phyloP scores from a whole-genome alignment of 208 protist species.

The Leishmania gerbilli region DNA sequence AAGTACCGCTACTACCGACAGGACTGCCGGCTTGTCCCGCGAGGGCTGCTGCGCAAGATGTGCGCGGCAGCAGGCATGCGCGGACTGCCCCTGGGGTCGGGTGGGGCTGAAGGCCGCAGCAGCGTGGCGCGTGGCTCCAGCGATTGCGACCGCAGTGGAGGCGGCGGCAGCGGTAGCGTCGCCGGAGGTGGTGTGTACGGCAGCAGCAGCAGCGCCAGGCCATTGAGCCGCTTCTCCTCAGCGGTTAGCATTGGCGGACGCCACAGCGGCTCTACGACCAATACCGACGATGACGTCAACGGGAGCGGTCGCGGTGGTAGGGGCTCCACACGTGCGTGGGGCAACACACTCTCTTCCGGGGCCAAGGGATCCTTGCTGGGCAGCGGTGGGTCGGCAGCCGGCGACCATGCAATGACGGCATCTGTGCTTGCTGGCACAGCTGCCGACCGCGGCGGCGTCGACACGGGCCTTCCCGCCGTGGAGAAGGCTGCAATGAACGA shows the following conservation, averaged over 20 bases:
- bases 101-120: not conserved
- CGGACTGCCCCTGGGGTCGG: not conserved
- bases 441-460: not conserved
- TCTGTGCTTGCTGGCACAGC: not conserved
- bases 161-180: conserved; percentile 2
- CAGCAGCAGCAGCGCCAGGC: not conserved
- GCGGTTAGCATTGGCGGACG: not conserved
- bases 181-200: not conserved
- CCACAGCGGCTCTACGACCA: conserved; percentile 5
- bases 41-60: conserved; percentile 45
- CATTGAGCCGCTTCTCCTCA: not conserved
- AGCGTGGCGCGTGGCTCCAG: conserved; percentile 3
- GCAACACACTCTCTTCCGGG: not conserved
- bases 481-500: conserved; percentile 39
- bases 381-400: not conserved
- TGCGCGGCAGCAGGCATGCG: conserved; percentile 24
- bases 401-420: not conserved
- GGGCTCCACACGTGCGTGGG: not conserved
- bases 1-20: conserved; percentile 78
- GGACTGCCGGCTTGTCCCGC: conserved; percentile 68
- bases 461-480: not conserved
- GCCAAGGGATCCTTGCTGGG: not conserved
- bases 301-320: not conserved
- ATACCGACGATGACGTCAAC: conserved; percentile 9
- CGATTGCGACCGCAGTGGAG: not conserved